Conservation (phyloP, 768 basidiomycete species). For the Postia placenta region DNA sequence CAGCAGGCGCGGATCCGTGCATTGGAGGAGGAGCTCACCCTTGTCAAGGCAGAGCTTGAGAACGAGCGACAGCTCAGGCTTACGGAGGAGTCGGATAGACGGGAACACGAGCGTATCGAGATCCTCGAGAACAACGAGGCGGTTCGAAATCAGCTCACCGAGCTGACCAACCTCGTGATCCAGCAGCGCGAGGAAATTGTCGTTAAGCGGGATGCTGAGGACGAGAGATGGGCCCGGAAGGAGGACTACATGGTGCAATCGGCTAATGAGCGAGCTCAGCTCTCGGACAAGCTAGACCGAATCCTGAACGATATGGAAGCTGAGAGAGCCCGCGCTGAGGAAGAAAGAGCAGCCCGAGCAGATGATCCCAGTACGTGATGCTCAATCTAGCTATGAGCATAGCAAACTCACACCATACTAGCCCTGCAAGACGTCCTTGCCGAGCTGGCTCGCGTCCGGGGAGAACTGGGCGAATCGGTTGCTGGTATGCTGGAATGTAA, state of each 20-base stretch:
- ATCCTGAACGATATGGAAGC: slow-evolving; percentile 50
- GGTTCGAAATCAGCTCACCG: slow-evolving; percentile 53
- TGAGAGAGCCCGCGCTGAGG: slow-evolving; percentile 45
- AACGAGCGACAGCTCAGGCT: slow-evolving; percentile 52
- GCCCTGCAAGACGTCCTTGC: slow-evolving; percentile 57
- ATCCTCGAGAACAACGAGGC: slow-evolving; percentile 54
- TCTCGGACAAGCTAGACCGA: slow-evolving; percentile 56
- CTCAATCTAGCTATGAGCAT: not conserved
- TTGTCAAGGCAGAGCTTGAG: slow-evolving; percentile 42
- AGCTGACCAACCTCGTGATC: slow-evolving; percentile 69
- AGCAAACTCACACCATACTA: slow-evolving; percentile 22
- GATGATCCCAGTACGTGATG: slow-evolving; percentile 46
- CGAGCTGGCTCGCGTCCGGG: slow-evolving; percentile 33
- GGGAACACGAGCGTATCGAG: slow-evolving; percentile 55
- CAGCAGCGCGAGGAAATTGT: slow-evolving; percentile 57
- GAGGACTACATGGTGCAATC: slow-evolving; percentile 50
- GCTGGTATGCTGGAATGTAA: not conserved
- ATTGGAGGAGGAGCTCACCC: slow-evolving; percentile 19
- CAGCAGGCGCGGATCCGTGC: slow-evolving; percentile 17
- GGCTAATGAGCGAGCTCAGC: slow-evolving; percentile 47
- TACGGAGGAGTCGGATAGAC: slow-evolving; percentile 55
- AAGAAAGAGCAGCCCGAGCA: slow-evolving; percentile 46
- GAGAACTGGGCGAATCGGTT: not conserved
- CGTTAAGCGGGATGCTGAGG: slow-evolving; percentile 52
- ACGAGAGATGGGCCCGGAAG: slow-evolving; percentile 62